These are phyloP conservation scores for Penicillium flavigenum DNA, from an alignment of 495 filamentous ascomycete species.

Conservation along the genomic window DNA sequence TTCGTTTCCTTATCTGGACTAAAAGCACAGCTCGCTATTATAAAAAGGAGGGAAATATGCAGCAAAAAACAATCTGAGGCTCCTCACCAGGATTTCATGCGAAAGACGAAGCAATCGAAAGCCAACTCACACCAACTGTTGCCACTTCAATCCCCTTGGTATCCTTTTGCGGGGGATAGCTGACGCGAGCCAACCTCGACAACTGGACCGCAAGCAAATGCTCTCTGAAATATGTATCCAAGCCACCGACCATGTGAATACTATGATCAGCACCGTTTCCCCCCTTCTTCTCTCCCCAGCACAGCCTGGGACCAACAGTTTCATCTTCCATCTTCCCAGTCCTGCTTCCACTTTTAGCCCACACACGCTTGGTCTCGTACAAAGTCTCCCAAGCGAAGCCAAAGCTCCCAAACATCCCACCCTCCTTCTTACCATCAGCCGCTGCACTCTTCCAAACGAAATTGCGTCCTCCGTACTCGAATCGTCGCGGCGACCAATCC, in stretches of 20 bases:
- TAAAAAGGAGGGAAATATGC: background rate
- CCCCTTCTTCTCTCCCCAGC: slow-evolving; percentile 24
- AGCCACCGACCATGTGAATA: slow-evolving; percentile 18
- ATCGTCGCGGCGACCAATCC: slow-evolving; percentile 23
- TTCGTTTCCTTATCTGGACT: background rate
- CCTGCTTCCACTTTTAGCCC: slow-evolving; percentile 19
- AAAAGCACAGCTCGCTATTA: background rate
- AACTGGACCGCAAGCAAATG: slow-evolving; percentile 24
- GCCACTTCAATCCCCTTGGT: slow-evolving; percentile 18
- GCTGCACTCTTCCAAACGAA: slow-evolving; percentile 21
- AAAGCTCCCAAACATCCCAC: slow-evolving; percentile 14
- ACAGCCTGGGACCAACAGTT: slow-evolving; percentile 19
- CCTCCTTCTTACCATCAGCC: slow-evolving; percentile 16
- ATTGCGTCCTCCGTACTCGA: slow-evolving; percentile 21
- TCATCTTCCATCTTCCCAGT: slow-evolving; percentile 34
- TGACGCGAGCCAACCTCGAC: slow-evolving; percentile 16
- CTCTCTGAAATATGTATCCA: slow-evolving; percentile 24
- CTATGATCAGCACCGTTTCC: slow-evolving; percentile 17
- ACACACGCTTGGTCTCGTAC: slow-evolving; percentile 26
- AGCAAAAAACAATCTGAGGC: background rate
- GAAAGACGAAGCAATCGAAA: slow-evolving; percentile 4
- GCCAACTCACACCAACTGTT: background rate
- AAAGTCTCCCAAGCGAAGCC: slow-evolving; percentile 21
- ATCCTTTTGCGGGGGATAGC: slow-evolving; percentile 23
- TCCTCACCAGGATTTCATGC: background rate